Evolutionary conservation across 2,329 filamentous ascomycete genomes (phyloP).

Genomic region (Calonectria leucothoes): DNA sequence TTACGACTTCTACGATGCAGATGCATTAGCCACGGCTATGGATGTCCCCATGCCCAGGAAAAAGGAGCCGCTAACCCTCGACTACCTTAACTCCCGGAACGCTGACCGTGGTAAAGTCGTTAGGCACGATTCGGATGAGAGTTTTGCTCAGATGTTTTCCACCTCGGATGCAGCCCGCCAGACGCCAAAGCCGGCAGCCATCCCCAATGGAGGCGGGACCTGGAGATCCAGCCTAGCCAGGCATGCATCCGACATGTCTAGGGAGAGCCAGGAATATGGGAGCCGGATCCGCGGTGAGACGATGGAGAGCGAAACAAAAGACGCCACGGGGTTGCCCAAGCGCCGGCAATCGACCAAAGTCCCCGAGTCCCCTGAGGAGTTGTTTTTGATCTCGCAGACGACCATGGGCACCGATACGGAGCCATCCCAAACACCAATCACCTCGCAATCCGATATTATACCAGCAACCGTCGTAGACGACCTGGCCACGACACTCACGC

Average conservation of each 20-base stretch:
- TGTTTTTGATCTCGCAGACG: conserved; percentile 61
- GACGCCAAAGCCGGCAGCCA: conserved; percentile 24
- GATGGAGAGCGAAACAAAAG: conserved; percentile 36
- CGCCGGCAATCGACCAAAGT: not conserved
- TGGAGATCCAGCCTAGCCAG: conserved; percentile 44
- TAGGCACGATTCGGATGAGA: conserved; percentile 69
- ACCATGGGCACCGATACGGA: conserved; percentile 51
- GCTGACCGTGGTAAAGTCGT: conserved; percentile 37
- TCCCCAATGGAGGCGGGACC: conserved; percentile 24
- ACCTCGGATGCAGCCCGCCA: conserved; percentile 60
- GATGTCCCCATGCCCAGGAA: conserved; percentile 61
- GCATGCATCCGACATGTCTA: conserved; percentile 42
- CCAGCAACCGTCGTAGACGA: conserved; percentile 24
- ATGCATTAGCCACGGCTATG: conserved; percentile 63
- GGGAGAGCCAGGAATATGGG: conserved; percentile 53
- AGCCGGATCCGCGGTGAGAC: conserved; percentile 58
- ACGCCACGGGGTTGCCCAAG: conserved; percentile 18
- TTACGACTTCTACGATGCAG: conserved; percentile 74
- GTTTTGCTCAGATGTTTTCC: conserved; percentile 69
- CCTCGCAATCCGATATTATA: conserved; percentile 36
- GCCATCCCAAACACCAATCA: conserved; percentile 46
- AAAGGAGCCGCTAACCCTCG: conserved; percentile 49
- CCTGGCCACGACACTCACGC: conserved; percentile 9
- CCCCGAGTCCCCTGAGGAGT: conserved; percentile 50
- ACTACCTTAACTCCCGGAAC: conserved; percentile 47